These are phyloP conservation scores for Tetrahymena borealis DNA, from an alignment of 73 alveolate species.

Conservation along the genomic window DNA sequence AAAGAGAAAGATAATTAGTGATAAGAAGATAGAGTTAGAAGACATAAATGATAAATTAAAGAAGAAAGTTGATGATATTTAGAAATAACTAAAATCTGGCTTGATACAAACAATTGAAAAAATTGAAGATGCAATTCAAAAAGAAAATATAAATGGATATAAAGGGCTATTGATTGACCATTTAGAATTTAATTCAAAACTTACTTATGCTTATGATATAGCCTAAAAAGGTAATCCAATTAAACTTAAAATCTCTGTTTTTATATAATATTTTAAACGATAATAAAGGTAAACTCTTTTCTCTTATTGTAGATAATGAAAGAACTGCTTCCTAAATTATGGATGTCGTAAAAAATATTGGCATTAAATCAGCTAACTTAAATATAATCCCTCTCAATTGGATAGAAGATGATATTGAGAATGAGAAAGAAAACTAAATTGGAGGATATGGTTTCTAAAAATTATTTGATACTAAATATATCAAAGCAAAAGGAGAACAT, in stretches of 20 bases:
- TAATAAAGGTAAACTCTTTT: neutral
- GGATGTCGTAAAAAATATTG: neutral
- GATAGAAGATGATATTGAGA: neutral
- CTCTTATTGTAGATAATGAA: neutral
- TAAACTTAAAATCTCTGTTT: neutral
- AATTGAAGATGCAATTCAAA: neutral
- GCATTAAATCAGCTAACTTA: neutral
- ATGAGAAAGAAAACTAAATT: neutral
- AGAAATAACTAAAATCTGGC: neutral
- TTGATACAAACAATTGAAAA: neutral
- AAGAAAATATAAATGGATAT: neutral
- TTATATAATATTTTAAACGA: neutral
- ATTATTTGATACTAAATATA: neutral
- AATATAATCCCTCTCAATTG: neutral
- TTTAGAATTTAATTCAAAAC: neutral
- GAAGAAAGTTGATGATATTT: neutral
- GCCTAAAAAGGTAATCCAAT: neutral
- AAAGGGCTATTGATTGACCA: neutral
- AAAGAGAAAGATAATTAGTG: neutral
- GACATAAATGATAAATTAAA: neutral
- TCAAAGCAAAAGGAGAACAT: neutral
- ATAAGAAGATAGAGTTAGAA: neutral
- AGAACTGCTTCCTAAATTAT: neutral
- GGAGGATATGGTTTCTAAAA: neutral
- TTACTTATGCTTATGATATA: neutral